phyloP scores from a whole-genome alignment of 164 flowering plant species.

The Vitis vinifera region ASM3070453v1 NC_081815.1:906001-906500 shows the following conservation, averaged over 20 bases:
- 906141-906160: constrained; percentile 90
- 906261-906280: constrained; percentile 33
- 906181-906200: constrained; percentile 52
- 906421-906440: constrained; percentile 77
- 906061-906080: not conserved
- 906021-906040: not conserved
- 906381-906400: constrained; percentile 92
- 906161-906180: constrained; percentile 71
- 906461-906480: constrained; percentile 83
- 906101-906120: constrained; percentile 33
- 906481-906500: constrained; percentile 54
- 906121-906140: constrained; percentile 70
- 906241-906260: constrained; percentile 98
- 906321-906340: not conserved
- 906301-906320: not conserved
- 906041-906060: not conserved
- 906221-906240: constrained; percentile 87
- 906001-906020: not conserved
- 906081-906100: not conserved
- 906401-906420: constrained; percentile 93
- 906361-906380: constrained; percentile 85
- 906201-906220: constrained; percentile 45
- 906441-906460: constrained; percentile 83
- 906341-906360: constrained; percentile 46
- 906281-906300: no score